These are phyloP conservation scores for Urtica urens DNA, from an alignment of 306 rosid genomes.

Conservation along the genomic window DNA sequence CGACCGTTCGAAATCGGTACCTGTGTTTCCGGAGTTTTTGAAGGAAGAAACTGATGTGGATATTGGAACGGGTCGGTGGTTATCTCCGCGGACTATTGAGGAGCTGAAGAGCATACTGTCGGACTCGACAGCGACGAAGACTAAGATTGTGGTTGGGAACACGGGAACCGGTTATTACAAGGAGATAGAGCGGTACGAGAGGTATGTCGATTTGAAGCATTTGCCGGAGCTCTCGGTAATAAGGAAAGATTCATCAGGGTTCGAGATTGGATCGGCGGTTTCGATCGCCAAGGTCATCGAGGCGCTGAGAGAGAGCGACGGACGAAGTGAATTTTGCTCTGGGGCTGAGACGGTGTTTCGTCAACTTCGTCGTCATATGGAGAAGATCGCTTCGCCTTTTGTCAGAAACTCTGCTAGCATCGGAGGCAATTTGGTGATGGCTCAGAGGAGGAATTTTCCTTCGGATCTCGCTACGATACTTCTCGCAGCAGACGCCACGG, in stretches of 20 bases:
- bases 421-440: constrained; percentile 89
- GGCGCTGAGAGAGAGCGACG: constrained; percentile 24
- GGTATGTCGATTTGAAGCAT: constrained; percentile 41
- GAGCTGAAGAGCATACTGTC: constrained; percentile 43
- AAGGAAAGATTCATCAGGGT: constrained; percentile 39
- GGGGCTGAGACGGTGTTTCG: constrained; percentile 32
- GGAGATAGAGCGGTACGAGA: constrained; percentile 37
- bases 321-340: constrained; percentile 15
- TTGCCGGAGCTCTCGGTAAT: constrained; percentile 49
- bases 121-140: constrained; percentile 12
- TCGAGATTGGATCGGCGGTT: constrained; percentile 63
- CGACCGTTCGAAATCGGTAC: constrained; percentile 12
- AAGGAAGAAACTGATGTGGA: constrained; percentile 33
- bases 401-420: constrained; percentile 65
- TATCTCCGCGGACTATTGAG: constrained; percentile 35
- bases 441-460: constrained; percentile 71
- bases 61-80: constrained; percentile 43
- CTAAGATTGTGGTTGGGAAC: constrained; percentile 60
- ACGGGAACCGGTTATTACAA: constrained; percentile 75
- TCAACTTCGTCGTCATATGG: constrained; percentile 58
- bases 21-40: constrained; percentile 52
- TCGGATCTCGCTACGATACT: constrained; percentile 77
- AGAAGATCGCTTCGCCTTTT: constrained; percentile 57
- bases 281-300: constrained; percentile 60
- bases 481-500: constrained; percentile 61